A percentile compares a stretch with the other conserved stretches of the same genome.
Conservation (phyloP, 139 green algal genomes). For the Nannochloris sp. region DNA sequence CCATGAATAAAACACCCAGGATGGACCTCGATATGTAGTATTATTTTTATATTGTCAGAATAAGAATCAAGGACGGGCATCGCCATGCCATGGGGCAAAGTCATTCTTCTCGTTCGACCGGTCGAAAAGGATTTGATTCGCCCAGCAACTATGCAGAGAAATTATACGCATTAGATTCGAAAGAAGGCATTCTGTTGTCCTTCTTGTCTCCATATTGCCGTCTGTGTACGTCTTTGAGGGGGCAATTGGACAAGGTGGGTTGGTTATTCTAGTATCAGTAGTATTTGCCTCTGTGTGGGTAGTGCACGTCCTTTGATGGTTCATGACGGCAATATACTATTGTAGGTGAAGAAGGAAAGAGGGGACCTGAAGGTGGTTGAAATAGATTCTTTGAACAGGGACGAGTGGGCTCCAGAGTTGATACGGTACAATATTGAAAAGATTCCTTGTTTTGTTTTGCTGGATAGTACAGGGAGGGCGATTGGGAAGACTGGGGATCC, state of each 20-base stretch:
- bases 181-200: background rate
- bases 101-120: too few species aligned
- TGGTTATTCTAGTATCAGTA: background rate
- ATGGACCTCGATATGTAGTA: too few species aligned
- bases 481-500: background rate
- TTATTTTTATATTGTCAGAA: too few species aligned
- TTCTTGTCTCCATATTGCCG: slow-evolving; percentile 9
- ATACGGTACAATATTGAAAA: slow-evolving; percentile 33
- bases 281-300: background rate
- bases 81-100: too few species aligned
- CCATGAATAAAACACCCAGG: too few species aligned
- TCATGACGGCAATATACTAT: background rate
- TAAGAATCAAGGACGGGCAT: too few species aligned
- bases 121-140: background rate
- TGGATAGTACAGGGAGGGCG: slow-evolving; percentile 20
- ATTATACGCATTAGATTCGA: background rate
- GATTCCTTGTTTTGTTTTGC: slow-evolving; percentile 39
- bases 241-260: slow-evolving; percentile 8
- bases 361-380: slow-evolving; percentile 3
- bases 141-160: too few species aligned
- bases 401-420: slow-evolving; percentile 32
- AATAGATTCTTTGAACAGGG: slow-evolving; percentile 12
- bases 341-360: background rate
- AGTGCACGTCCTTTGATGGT: background rate
- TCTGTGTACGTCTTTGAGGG: slow-evolving; percentile 6